These are phyloP conservation scores for Dentipellis fragilis DNA, from an alignment of 768 basidiomycete species.

Conservation along the genomic window DNA sequence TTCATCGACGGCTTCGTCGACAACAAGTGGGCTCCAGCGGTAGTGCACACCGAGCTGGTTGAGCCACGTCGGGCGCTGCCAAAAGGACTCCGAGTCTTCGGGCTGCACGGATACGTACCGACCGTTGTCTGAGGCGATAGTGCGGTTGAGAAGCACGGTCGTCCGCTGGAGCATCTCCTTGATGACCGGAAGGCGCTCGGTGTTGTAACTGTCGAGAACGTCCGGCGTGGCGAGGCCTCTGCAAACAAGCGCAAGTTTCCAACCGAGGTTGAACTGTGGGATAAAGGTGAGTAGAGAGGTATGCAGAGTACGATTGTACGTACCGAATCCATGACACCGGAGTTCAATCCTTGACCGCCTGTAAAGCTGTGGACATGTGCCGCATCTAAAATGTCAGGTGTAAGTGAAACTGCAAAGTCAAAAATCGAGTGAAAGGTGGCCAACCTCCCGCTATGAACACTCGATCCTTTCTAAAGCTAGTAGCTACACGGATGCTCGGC, in stretches of 20 bases:
- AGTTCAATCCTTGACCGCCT: conserved; percentile 4
- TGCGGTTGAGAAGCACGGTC: not conserved
- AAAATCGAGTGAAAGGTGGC: conserved; percentile 5
- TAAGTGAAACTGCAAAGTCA: not conserved
- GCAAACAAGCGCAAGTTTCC: conserved; percentile 12
- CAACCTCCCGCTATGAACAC: conserved; percentile 15
- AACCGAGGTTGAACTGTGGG: conserved; percentile 8
- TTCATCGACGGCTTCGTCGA: conserved; percentile 3
- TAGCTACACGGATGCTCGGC: conserved; percentile 9
- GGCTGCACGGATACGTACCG: not conserved
- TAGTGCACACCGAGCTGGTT: conserved; percentile 12
- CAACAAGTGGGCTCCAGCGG: conserved; percentile 10
- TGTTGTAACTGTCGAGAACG: conserved; percentile 10
- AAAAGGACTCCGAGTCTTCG: not conserved
- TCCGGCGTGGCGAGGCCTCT: conserved; percentile 4
- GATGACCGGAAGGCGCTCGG: conserved; percentile 14
- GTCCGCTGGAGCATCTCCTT: conserved; percentile 11
- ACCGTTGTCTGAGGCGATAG: not conserved
- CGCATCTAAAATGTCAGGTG: not conserved
- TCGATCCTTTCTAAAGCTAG: conserved; percentile 7
- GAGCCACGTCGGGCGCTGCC: not conserved
- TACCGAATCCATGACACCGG: conserved; percentile 1
- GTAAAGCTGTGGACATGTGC: conserved; percentile 1
- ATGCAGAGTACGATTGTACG: not conserved
- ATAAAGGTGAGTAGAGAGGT: not conserved